These are phyloP conservation scores for Botryotinia calthae DNA, from an alignment of 2,329 filamentous ascomycete genomes.

Conservation along the genomic window DNA sequence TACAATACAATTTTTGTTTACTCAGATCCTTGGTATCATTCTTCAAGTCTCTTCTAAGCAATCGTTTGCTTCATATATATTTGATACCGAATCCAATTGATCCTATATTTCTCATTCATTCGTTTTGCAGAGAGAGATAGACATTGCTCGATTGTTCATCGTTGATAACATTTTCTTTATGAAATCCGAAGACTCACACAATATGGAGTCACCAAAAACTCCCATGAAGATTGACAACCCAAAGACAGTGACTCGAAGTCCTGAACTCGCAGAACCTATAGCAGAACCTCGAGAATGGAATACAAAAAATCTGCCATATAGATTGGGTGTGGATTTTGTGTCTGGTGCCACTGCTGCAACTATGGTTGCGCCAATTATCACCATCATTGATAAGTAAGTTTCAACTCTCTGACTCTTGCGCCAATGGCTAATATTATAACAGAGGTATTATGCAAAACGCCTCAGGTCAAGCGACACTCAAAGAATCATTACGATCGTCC, in stretches of 20 bases:
- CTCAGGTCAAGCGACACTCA: conserved; percentile 63
- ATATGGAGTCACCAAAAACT: conserved; percentile 12
- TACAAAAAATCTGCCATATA: conserved; percentile 65
- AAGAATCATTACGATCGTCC: conserved; percentile 58
- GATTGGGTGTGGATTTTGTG: conserved; percentile 65
- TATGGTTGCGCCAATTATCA: conserved; percentile 79
- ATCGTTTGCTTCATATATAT: not conserved
- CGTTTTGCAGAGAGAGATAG: not conserved
- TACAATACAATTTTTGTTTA: not conserved
- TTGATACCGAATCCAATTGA: not conserved
- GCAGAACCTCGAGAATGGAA: conserved; percentile 57
- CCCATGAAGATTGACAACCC: conserved; percentile 19
- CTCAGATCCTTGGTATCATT: not conserved
- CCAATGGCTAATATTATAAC: conserved; percentile 27
- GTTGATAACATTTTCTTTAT: not conserved
- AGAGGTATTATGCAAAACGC: conserved; percentile 80
- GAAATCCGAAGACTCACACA: not conserved
- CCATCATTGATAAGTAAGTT: conserved; percentile 77
- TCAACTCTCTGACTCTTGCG: not conserved
- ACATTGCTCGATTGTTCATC: not conserved
- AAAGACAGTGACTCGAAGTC: conserved; percentile 15
- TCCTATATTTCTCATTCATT: not conserved
- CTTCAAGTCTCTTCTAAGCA: conserved; percentile 1
- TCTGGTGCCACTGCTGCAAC: conserved; percentile 70
- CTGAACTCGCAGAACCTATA: conserved; percentile 23